phyloP scores from a whole-genome alignment of 2,329 filamentous ascomycete genomes.

The Sclerotinia nivalis region DNA sequence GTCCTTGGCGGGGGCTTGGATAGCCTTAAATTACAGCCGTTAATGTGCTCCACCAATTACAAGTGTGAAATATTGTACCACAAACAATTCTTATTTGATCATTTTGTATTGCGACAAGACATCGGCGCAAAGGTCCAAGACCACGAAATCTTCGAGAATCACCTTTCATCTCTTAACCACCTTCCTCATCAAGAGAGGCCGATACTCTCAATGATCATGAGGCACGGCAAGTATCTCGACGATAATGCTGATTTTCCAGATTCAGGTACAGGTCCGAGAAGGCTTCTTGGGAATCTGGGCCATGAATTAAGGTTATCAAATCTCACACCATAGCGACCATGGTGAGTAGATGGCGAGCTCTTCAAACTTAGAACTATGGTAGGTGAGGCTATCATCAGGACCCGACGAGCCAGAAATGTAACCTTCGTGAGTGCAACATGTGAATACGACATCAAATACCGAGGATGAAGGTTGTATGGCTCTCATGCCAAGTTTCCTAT shows the following conservation, averaged over 20 bases:
- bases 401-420: neutral
- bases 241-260: neutral
- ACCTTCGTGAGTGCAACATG: neutral
- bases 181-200: constrained; percentile 3
- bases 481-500: neutral
- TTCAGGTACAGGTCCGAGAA: neutral
- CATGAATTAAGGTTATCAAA: neutral
- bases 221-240: neutral
- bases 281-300: neutral
- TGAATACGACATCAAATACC: constrained; percentile 3
- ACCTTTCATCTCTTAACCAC: neutral
- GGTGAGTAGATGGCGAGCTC: neutral
- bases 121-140: neutral
- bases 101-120: constrained; percentile 5
- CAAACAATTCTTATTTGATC: constrained; percentile 9
- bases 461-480: neutral
- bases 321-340: neutral
- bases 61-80: constrained; percentile 10
- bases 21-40: neutral
- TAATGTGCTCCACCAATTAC: constrained; percentile 14
- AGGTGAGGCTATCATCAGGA: neutral
- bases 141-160: neutral
- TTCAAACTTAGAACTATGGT: neutral
- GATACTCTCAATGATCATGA: constrained; percentile 4
- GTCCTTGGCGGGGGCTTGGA: neutral